Evolutionary conservation across 2,329 filamentous ascomycete species (phyloP).

Genomic region (Beauveria sp.): DNA sequence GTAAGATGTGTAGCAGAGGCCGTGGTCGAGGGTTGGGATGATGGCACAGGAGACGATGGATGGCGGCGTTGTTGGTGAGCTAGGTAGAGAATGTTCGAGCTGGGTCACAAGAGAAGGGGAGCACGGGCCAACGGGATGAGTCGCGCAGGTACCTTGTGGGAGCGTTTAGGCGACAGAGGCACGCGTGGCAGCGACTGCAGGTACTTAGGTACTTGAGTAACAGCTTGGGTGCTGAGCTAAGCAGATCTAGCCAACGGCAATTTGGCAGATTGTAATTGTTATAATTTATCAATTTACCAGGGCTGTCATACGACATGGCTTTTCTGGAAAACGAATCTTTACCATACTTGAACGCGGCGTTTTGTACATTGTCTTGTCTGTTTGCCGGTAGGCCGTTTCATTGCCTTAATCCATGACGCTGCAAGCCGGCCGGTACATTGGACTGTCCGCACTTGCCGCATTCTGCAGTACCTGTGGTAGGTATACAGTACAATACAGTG

Average conservation of each 20-base stretch:
- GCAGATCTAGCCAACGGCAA: neutral
- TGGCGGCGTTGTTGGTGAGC: constrained; percentile 3
- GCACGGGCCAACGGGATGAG: constrained; percentile 10
- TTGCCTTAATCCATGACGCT: neutral
- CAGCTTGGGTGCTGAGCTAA: neutral
- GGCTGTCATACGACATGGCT: no score
- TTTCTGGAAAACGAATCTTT: no score
- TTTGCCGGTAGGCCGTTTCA: neutral
- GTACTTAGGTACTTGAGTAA: neutral
- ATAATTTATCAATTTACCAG: no score
- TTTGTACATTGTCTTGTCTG: neutral
- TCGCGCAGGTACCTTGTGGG: neutral
- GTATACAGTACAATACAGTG: neutral
- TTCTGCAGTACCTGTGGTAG: no score
- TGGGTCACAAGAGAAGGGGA: neutral
- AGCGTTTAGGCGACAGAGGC: constrained; percentile 7
- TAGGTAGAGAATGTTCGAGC: constrained; percentile 12
- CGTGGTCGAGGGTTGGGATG: neutral
- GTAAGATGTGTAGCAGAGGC: constrained; percentile 12
- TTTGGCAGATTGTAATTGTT: no score
- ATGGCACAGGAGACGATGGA: constrained; percentile 4
- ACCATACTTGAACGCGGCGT: no score
- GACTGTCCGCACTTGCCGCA: neutral
- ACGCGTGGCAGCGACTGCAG: constrained; percentile 1
- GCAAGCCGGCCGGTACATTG: no score